A percentile compares a stretch with the other conserved stretches of the same genome.
Evolutionary conservation across 352 stramenopile genomes (phyloP).

Genomic region (Phytophthora boehmeriae): DNA sequence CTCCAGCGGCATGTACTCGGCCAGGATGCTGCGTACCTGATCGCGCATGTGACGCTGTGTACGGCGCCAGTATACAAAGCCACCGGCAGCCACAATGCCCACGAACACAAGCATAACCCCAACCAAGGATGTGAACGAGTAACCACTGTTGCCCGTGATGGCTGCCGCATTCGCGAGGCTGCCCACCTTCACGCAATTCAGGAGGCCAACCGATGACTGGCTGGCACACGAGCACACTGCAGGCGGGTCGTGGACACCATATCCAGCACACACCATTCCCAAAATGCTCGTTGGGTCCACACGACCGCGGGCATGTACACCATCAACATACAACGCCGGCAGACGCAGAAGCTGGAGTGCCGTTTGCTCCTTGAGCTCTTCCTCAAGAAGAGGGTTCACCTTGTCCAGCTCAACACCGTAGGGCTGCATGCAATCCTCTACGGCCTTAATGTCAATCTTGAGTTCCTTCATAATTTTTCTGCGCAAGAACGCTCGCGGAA

Average conservation of each 20-base stretch:
- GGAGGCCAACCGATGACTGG: conserved; percentile 61
- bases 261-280: conserved; percentile 87
- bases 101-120: conserved; percentile 87
- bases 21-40: conserved; percentile 95
- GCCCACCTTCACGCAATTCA: conserved; percentile 76
- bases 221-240: conserved; percentile 79
- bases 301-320: conserved; percentile 90
- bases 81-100: conserved; percentile 68
- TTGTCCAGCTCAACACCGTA: conserved; percentile 89
- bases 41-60: conserved; percentile 95
- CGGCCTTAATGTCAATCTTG: conserved; percentile 78
- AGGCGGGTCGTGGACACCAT: conserved; percentile 79
- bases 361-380: conserved; percentile 91
- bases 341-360: conserved; percentile 92
- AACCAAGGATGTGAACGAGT: conserved; percentile 85
- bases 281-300: conserved; percentile 89
- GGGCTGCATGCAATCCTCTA: conserved; percentile 95
- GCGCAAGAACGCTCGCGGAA: conserved; percentile 91
- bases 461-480: conserved; percentile 91
- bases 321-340: conserved; percentile 95
- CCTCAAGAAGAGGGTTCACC: conserved; percentile 90
- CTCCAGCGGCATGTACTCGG: conserved; percentile 97
- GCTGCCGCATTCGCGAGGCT: conserved; percentile 69
- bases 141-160: conserved; percentile 54
- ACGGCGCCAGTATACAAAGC: conserved; percentile 92